These are phyloP conservation scores for Begonia fuchsioides DNA, from an alignment of 306 rosid genomes.

Conservation along the genomic window DNA sequence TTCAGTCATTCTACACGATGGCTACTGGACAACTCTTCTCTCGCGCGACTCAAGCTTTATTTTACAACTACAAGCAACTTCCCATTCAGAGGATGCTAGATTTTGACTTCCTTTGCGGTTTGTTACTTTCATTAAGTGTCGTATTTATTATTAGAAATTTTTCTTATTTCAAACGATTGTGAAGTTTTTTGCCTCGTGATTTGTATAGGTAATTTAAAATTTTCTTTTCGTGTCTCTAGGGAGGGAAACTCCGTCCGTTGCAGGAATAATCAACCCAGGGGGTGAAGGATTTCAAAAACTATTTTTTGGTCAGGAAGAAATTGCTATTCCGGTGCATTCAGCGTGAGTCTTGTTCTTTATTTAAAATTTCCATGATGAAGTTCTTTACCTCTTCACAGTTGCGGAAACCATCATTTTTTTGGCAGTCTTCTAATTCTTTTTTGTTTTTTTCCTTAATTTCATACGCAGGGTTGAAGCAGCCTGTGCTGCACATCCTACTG, in stretches of 20 bases:
- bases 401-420: too few relatives aligned
- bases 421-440: too few relatives aligned
- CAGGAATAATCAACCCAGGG: slow-evolving; percentile 95
- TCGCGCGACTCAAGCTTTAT: slow-evolving; percentile 76
- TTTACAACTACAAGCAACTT: slow-evolving; percentile 96
- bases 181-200: neutral
- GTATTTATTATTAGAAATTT: neutral
- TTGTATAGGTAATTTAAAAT: slow-evolving; percentile 1
- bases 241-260: slow-evolving; percentile 96
- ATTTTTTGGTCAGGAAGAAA: slow-evolving; percentile 95
- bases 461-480: slow-evolving; percentile 85
- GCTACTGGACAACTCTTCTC: slow-evolving; percentile 95
- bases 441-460: neutral
- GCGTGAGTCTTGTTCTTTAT: slow-evolving; percentile 27
- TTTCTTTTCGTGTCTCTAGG: slow-evolving; percentile 28
- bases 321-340: slow-evolving; percentile 94
- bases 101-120: slow-evolving; percentile 98
- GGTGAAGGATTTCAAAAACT: slow-evolving; percentile 97
- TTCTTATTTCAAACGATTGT: neutral
- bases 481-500: slow-evolving; percentile 96
- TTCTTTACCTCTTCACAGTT: too few relatives aligned
- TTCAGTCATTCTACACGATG: slow-evolving; percentile 25
- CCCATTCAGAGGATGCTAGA: slow-evolving; percentile 99
- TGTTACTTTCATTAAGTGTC: slow-evolving; percentile 8
- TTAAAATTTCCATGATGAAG: too few relatives aligned